Evolutionary conservation across 129 eudicot genomes (phyloP).

Genomic region (Artemisia argyi): DNA sequence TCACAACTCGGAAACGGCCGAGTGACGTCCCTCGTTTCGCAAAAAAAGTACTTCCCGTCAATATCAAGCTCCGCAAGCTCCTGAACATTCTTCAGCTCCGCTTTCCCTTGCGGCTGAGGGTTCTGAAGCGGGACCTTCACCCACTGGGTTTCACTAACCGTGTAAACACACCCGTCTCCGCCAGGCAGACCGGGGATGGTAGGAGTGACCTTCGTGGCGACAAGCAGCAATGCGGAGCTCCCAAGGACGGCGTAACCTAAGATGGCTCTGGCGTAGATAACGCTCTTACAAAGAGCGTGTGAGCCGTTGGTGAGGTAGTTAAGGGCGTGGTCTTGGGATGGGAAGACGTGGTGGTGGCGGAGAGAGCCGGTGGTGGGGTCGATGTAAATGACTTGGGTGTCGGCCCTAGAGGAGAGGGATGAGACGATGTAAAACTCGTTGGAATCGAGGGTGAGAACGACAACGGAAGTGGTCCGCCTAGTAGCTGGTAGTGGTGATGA

Average conservation of each 20-base stretch:
- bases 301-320: constrained; percentile 76
- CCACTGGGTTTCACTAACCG: constrained; percentile 91
- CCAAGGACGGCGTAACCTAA: constrained; percentile 92
- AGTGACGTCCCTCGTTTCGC: constrained; percentile 89
- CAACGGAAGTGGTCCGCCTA: constrained; percentile 61
- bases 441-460: constrained; percentile 63
- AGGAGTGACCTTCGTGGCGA: constrained; percentile 79
- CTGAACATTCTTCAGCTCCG: constrained; percentile 81
- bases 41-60: constrained; percentile 89
- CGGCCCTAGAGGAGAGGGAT: constrained; percentile 61
- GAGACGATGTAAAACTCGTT: constrained; percentile 69
- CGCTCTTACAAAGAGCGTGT: constrained; percentile 59
- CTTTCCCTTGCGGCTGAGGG: constrained; percentile 92
- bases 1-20: constrained; percentile 86
- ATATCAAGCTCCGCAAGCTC: constrained; percentile 88
- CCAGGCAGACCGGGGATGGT: constrained; percentile 87
- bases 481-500: no score
- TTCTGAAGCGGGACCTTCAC: constrained; percentile 71
- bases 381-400: constrained; percentile 83
- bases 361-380: constrained; percentile 95
- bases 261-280: constrained; percentile 71
- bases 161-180: constrained; percentile 67
- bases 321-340: constrained; percentile 74
- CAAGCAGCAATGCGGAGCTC: constrained; percentile 63
- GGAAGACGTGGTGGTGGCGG: constrained; percentile 63